Conservation (phyloP, 768 basidiomycete species). For the Pulveroboletus ravenelii region DNA sequence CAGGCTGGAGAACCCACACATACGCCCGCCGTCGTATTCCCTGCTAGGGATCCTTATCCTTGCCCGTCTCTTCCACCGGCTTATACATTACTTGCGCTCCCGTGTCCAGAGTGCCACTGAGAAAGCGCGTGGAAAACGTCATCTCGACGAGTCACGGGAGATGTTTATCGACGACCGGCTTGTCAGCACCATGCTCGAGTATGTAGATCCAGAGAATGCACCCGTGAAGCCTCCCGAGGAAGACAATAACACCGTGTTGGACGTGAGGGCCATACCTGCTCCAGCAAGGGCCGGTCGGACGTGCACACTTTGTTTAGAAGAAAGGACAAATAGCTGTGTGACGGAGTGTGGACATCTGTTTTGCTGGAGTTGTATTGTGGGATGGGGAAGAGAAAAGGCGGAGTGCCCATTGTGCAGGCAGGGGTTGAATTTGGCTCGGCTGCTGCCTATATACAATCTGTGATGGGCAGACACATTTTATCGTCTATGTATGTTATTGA, state of each 20-base stretch:
- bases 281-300: constrained; percentile 53
- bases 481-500: not conserved
- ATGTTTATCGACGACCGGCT: constrained; percentile 57
- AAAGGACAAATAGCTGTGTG: constrained; percentile 73
- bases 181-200: constrained; percentile 52
- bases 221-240: constrained; percentile 60
- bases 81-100: constrained; percentile 43
- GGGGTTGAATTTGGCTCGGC: constrained; percentile 56
- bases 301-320: constrained; percentile 83
- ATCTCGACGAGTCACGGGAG: constrained; percentile 30
- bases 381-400: constrained; percentile 86
- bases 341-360: constrained; percentile 90
- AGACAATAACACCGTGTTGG: constrained; percentile 63
- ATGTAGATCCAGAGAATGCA: constrained; percentile 47
- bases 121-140: constrained; percentile 35
- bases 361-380: constrained; percentile 86
- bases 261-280: constrained; percentile 51
- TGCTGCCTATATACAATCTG: constrained; percentile 83
- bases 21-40: constrained; percentile 81
- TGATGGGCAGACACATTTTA: constrained; percentile 31
- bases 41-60: constrained; percentile 71
- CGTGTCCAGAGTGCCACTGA: constrained; percentile 16
- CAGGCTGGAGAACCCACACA: constrained; percentile 63
- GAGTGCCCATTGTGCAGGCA: constrained; percentile 89
- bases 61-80: constrained; percentile 59